A percentile compares a stretch with the other conserved stretches of the same genome.
phyloP scores from a whole-genome alignment of 2,329 filamentous ascomycete species.

The Thermomyces lanuginosus region DNA sequence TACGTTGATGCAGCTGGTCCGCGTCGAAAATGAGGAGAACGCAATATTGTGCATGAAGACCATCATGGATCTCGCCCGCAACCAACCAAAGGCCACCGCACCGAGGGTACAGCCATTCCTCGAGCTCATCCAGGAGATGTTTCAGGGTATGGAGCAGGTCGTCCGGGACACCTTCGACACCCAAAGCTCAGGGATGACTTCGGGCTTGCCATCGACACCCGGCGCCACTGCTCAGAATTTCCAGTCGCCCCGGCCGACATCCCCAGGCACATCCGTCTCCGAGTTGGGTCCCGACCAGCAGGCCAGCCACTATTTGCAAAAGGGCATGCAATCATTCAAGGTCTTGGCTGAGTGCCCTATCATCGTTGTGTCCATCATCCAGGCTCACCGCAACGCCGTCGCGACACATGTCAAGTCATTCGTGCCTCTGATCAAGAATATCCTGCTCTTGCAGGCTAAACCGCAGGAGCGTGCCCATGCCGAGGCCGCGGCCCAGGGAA shows the following conservation, averaged over 20 bases:
- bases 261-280: constrained; percentile 63
- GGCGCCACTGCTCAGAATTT: constrained; percentile 46
- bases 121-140: constrained; percentile 84
- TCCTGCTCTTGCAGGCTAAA: constrained; percentile 73
- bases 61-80: constrained; percentile 88
- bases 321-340: constrained; percentile 98
- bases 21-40: constrained; percentile 94
- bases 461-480: constrained; percentile 84
- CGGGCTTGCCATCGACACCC: constrained; percentile 37
- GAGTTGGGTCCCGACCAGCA: constrained; percentile 75
- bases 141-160: constrained; percentile 83
- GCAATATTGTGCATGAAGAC: constrained; percentile 97
- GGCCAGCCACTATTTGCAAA: constrained; percentile 62
- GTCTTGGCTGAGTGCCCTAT: constrained; percentile 95
- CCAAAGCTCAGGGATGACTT: constrained; percentile 39
- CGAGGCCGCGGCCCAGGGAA: constrained; percentile 62
- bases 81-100: constrained; percentile 69
- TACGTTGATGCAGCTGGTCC: constrained; percentile 72
- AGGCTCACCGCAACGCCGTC: constrained; percentile 70
- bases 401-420: constrained; percentile 77
- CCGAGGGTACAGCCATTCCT: constrained; percentile 79
- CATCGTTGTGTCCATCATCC: constrained; percentile 95
- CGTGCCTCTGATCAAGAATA: constrained; percentile 82
- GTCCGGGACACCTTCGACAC: constrained; percentile 92
- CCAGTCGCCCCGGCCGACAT: constrained; percentile 77